Conservation (phyloP, 1,284 basidiomycete genomes). For the Ceratobasidium sp. region DNA sequence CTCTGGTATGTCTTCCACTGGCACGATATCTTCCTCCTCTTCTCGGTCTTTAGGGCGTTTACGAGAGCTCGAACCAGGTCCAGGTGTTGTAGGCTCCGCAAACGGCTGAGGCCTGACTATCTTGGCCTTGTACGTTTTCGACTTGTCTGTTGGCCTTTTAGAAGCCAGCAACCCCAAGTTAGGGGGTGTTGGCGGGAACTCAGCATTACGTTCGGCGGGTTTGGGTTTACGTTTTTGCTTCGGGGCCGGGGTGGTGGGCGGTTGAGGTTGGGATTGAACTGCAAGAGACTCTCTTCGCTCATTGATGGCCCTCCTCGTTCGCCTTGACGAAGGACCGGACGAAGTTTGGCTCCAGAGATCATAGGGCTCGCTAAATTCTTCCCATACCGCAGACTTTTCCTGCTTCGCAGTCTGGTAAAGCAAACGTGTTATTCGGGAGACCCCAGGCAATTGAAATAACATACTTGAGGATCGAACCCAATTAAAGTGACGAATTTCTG, state of each 20-base stretch:
- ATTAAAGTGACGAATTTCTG: constrained; percentile 78
- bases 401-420: constrained; percentile 66
- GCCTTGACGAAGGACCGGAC: constrained; percentile 45
- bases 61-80: neutral
- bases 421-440: constrained; percentile 15
- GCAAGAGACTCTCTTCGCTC: constrained; percentile 58
- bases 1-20: neutral
- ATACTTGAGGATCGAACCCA: constrained; percentile 74
- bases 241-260: constrained; percentile 27
- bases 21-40: neutral
- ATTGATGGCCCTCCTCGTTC: constrained; percentile 67
- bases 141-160: neutral
- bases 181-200: neutral
- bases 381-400: constrained; percentile 75
- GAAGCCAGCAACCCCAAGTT: neutral
- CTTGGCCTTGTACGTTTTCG: neutral
- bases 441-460: constrained; percentile 41
- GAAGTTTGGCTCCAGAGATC: constrained; percentile 60
- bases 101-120: constrained; percentile 3
- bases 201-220: neutral
- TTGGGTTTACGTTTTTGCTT: constrained; percentile 38
- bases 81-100: neutral
- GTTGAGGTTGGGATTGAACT: neutral
- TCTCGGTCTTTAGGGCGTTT: constrained; percentile 11
- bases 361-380: constrained; percentile 66